Conservation (phyloP, 129 eudicot species). For the Cynara cardunculus region DNA sequence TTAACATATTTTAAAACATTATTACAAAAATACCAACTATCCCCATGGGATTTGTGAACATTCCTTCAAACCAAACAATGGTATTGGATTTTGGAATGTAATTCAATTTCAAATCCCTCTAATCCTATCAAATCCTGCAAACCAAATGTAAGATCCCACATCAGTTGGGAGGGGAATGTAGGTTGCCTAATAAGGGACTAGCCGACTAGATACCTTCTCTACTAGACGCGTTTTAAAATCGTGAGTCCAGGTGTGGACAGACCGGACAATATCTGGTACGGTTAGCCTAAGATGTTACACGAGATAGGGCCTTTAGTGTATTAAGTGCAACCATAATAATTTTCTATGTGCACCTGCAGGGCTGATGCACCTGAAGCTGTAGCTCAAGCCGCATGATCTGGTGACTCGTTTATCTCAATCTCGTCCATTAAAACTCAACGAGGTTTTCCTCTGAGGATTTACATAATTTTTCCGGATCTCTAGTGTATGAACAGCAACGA, state of each 20-base stretch:
- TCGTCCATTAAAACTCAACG: slow-evolving; percentile 11
- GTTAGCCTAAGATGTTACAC: too few species aligned
- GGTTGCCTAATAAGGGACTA: too few species aligned
- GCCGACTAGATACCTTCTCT: too few species aligned
- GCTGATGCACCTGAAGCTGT: slow-evolving; percentile 49
- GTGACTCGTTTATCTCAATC: slow-evolving; percentile 4
- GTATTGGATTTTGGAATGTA: background rate
- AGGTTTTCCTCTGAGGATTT: background rate
- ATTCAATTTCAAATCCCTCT: background rate
- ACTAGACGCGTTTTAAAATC: too few species aligned
- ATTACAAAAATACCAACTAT: background rate
- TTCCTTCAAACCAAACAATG: background rate
- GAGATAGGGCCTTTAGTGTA: background rate
- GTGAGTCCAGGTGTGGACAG: too few species aligned
- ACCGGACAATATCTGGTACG: too few species aligned
- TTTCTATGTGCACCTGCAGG: slow-evolving; percentile 32
- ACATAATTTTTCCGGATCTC: background rate
- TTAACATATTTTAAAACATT: background rate
- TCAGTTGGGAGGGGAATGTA: too few species aligned
- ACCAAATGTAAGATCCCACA: too few species aligned
- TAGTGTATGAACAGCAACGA: slow-evolving; percentile 8
- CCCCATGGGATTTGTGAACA: background rate
- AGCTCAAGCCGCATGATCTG: slow-evolving; percentile 63
- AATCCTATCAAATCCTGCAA: background rate
- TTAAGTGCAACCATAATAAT: background rate